Conservation (phyloP, 2,329 filamentous ascomycete genomes). For the Acrocalymma vagum region DNA sequence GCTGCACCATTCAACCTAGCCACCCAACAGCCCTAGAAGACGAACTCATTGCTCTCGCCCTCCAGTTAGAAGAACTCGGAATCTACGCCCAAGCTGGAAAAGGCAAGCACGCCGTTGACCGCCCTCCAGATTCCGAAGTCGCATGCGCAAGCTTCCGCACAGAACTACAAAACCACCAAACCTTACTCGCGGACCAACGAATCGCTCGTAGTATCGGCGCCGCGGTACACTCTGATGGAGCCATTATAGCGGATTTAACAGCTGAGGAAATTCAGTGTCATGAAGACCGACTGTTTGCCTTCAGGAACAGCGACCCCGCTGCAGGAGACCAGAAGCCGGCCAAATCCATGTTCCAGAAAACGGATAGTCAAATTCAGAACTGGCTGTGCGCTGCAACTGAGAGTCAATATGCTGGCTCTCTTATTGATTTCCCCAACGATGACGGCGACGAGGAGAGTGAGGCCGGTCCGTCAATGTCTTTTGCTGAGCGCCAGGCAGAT, state of each 20-base stretch:
- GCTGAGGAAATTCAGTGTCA: slow-evolving; percentile 17
- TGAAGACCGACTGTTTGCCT: slow-evolving; percentile 20
- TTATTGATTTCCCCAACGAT: slow-evolving; percentile 16
- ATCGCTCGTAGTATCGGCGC: slow-evolving; percentile 30
- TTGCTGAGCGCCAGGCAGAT: slow-evolving; percentile 19
- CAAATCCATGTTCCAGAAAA: neutral
- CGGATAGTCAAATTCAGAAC: slow-evolving; percentile 1
- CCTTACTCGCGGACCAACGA: slow-evolving; percentile 25
- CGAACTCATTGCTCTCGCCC: slow-evolving; percentile 29
- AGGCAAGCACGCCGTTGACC: slow-evolving; percentile 24
- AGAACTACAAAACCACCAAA: slow-evolving; percentile 20
- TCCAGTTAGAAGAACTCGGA: slow-evolving; percentile 35
- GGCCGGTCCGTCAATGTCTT: slow-evolving; percentile 23
- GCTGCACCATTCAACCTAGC: slow-evolving; percentile 2
- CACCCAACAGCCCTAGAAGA: slow-evolving; percentile 25
- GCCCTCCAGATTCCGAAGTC: slow-evolving; percentile 24
- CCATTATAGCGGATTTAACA: slow-evolving; percentile 18
- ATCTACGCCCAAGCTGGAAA: slow-evolving; percentile 13
- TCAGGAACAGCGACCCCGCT: slow-evolving; percentile 20
- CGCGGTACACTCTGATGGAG: slow-evolving; percentile 31
- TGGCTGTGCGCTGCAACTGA: slow-evolving; percentile 9
- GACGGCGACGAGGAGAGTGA: slow-evolving; percentile 20
- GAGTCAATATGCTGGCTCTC: slow-evolving; percentile 5
- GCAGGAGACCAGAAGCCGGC: slow-evolving; percentile 22
- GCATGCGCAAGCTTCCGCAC: slow-evolving; percentile 22